phyloP scores from a whole-genome alignment of 495 filamentous ascomycete genomes.

The Penicillium crystallinum region DNA sequence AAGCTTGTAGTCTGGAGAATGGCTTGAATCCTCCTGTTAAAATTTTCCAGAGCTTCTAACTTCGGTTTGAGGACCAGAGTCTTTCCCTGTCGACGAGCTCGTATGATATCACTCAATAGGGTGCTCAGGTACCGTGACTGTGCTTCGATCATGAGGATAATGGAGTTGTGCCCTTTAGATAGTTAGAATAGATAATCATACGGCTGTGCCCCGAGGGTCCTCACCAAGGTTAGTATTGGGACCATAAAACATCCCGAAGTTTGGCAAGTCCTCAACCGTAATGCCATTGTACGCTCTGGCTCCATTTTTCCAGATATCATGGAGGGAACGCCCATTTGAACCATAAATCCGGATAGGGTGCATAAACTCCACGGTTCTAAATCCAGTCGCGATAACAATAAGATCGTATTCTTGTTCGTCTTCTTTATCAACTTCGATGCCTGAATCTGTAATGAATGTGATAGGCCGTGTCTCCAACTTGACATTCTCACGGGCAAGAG shows the following conservation, averaged over 20 bases:
- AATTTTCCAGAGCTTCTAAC: conserved; percentile 28
- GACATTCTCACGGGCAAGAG: conserved; percentile 40
- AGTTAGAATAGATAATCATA: not conserved
- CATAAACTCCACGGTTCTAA: conserved; percentile 52
- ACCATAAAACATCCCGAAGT: conserved; percentile 55
- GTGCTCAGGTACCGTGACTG: conserved; percentile 49
- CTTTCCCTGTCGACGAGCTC: conserved; percentile 30
- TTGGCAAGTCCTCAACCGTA: conserved; percentile 45
- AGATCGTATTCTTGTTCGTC: conserved; percentile 45
- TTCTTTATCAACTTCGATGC: conserved; percentile 38
- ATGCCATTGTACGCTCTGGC: conserved; percentile 45
- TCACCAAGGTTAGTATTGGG: conserved; percentile 53
- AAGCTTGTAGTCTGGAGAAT: conserved; percentile 39
- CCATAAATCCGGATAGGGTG: conserved; percentile 49
- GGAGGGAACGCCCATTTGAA: conserved; percentile 32
- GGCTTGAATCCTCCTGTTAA: conserved; percentile 44
- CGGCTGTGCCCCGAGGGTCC: not conserved
- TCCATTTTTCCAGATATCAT: conserved; percentile 46
- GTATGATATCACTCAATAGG: conserved; percentile 36
- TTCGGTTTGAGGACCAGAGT: conserved; percentile 37
- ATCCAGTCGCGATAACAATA: conserved; percentile 52
- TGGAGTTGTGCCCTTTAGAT: conserved; percentile 42
- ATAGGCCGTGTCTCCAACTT: conserved; percentile 46
- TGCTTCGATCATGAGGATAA: conserved; percentile 58
- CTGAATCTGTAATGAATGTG: conserved; percentile 32